phyloP scores from a whole-genome alignment of 2,329 filamentous ascomycete genomes.

The Monilinia aucupariae region DNA sequence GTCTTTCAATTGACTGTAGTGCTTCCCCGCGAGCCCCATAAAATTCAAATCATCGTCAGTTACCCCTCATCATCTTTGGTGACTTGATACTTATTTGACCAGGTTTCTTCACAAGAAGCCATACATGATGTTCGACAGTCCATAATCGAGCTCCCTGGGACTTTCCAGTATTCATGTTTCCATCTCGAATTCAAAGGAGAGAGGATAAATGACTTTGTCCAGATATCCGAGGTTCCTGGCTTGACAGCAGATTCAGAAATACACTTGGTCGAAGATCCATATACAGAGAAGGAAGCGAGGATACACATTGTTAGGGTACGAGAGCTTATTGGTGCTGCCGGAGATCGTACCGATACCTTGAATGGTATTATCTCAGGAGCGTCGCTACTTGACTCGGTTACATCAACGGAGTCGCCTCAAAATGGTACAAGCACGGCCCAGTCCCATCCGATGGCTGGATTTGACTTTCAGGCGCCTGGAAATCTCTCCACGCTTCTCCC shows the following conservation, averaged over 20 bases:
- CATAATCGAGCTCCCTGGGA: constrained; percentile 85
- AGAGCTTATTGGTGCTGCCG: constrained; percentile 88
- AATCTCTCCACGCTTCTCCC: constrained; percentile 69
- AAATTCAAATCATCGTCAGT: constrained; percentile 80
- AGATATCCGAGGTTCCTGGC: constrained; percentile 81
- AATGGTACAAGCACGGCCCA: constrained; percentile 37
- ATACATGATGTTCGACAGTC: constrained; percentile 96
- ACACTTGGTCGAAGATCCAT: constrained; percentile 83
- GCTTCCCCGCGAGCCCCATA: constrained; percentile 71
- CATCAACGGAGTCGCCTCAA: constrained; percentile 35
- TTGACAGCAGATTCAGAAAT: constrained; percentile 74
- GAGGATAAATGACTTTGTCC: constrained; percentile 91
- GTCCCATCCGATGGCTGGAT: constrained; percentile 59
- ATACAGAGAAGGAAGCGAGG: constrained; percentile 96
- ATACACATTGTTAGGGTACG: constrained; percentile 88
- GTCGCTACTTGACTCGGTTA: constrained; percentile 79
- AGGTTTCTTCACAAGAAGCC: constrained; percentile 91
- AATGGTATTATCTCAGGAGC: constrained; percentile 80
- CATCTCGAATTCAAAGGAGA: constrained; percentile 87
- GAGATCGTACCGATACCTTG: constrained; percentile 78
- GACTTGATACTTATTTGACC: constrained; percentile 29
- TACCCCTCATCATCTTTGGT: constrained; percentile 3
- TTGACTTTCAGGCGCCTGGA: constrained; percentile 68
- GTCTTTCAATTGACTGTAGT: constrained; percentile 65
- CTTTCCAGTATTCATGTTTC: constrained; percentile 98